Evolutionary conservation across 1,139 yeast genomes (phyloP).

Genomic region (Pichia sp.): DNA sequence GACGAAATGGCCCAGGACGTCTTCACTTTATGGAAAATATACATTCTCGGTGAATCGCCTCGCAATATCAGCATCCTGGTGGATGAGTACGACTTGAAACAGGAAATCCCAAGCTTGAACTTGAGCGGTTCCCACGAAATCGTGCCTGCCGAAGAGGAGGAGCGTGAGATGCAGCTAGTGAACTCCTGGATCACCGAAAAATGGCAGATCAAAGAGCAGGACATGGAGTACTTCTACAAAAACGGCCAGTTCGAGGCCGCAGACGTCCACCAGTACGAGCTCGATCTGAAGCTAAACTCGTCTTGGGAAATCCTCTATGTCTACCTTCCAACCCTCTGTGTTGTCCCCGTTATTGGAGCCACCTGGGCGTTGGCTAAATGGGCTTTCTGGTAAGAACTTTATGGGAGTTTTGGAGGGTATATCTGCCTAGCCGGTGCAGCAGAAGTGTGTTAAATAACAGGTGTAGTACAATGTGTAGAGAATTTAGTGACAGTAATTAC

Average conservation of each 20-base stretch:
- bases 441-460: too few relatives aligned
- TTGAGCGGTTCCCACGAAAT: conserved; percentile 36
- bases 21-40: conserved; percentile 62
- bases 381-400: background rate
- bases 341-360: background rate
- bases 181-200: conserved; percentile 68
- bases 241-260: conserved; percentile 49
- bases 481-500: background rate
- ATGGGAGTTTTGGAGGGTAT: background rate
- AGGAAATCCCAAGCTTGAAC: conserved; percentile 52
- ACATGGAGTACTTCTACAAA: conserved; percentile 56
- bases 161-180: conserved; percentile 43
- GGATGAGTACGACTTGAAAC: conserved; percentile 46
- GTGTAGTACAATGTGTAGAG: background rate
- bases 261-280: conserved; percentile 20
- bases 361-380: background rate
- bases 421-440: too few relatives aligned
- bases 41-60: conserved; percentile 70
- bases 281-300: conserved; percentile 21
- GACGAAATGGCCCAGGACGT: conserved; percentile 74
- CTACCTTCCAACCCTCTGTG: conserved; percentile 1
- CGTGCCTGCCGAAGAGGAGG: conserved; percentile 32
- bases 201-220: conserved; percentile 78
- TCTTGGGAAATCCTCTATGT: conserved; percentile 14
- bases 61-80: conserved; percentile 58